Conservation (phyloP, 352 stramenopile species). For the Phytophthora lateralis region DNA sequence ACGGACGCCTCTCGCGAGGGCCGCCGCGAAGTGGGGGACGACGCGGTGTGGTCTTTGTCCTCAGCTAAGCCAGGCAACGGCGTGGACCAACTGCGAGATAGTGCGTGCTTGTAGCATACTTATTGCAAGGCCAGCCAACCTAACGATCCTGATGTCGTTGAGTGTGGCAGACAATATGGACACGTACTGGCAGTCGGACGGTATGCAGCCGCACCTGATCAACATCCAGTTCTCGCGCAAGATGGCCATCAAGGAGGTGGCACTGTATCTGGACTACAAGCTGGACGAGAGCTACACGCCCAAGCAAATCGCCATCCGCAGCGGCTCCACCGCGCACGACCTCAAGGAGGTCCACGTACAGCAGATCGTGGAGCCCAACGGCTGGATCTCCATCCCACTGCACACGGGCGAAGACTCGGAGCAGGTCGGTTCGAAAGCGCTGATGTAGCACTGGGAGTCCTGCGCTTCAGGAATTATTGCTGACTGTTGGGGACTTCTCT, state of each 20-base stretch:
- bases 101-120: conserved; percentile 39
- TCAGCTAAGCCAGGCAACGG: conserved; percentile 98
- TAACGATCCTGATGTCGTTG: conserved; percentile 5
- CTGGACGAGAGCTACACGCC: conserved; percentile 99
- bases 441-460: background rate
- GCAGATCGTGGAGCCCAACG: conserved; percentile 92
- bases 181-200: conserved; percentile 98
- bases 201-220: conserved; percentile 95
- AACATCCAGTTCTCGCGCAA: conserved; percentile 98
- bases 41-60: conserved; percentile 95
- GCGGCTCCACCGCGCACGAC: conserved; percentile 95
- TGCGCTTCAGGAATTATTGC: background rate
- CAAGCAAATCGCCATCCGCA: conserved; percentile 93
- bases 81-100: conserved; percentile 96
- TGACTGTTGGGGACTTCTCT: conserved; percentile 3
- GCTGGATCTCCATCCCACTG: conserved; percentile 94
- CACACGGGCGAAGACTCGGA: conserved; percentile 49
- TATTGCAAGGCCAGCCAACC: background rate
- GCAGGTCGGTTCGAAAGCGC: conserved; percentile 33
- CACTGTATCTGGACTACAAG: conserved; percentile 98
- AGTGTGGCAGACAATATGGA: conserved; percentile 87
- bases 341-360: conserved; percentile 93
- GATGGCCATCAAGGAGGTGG: conserved; percentile 93
- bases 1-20: conserved; percentile 4
- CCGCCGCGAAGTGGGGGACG: conserved; percentile 77